Evolutionary conservation across 2,329 filamentous ascomycete species (phyloP), one percentile per base, ranked within the genome.

Genomic region (Simplicillium aogashimaense): DNA sequence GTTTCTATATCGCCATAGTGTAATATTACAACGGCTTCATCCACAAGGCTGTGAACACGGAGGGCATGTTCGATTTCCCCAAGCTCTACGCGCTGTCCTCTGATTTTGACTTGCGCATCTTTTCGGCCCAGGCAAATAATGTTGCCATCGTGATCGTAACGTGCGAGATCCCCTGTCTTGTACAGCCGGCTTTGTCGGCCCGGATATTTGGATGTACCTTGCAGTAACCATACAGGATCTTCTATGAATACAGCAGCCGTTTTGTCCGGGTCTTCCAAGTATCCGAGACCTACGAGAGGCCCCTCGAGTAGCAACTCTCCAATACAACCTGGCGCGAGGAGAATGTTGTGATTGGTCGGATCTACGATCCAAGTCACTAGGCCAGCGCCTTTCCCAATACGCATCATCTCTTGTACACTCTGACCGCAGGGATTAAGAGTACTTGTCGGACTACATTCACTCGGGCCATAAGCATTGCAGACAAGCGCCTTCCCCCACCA

Each of bases 151-250:
- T 13, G 40, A 18, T 66, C 56, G 42, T 72, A 69, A 29, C 56
- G 59, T 3, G 65, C 70, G 2, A 75, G 58, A 45, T 76, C 72
- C 7, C 72, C 72, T 0, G 72, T 74, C 41, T 65, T 66, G 47
- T 74, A 76, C 10, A 75, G 45, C 6, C 64, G 53, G 1, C 59
- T 59, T n/a, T 40, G 45, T 9, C 58, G 54, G 7, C 61, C 60
- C 10, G 28, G 2, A 25, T 25, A 12, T 3, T 32, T 31, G 13
- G 53, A 50, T 15, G 17, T 29, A 10, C 55, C 53, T 9, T 43
- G 41, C 14, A 49, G 49, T 4, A 57, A 43, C 62, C 60, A 69
- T 2, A 4, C 42, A 37, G 31, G 60, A 61, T 42, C 61, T 6
- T 34, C 43, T 3, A 49, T 31, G 25, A 49, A 53, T 49, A 45